These are phyloP conservation scores for Astraeus odoratus DNA, from an alignment of 768 basidiomycete species.

Conservation along the genomic window DNA sequence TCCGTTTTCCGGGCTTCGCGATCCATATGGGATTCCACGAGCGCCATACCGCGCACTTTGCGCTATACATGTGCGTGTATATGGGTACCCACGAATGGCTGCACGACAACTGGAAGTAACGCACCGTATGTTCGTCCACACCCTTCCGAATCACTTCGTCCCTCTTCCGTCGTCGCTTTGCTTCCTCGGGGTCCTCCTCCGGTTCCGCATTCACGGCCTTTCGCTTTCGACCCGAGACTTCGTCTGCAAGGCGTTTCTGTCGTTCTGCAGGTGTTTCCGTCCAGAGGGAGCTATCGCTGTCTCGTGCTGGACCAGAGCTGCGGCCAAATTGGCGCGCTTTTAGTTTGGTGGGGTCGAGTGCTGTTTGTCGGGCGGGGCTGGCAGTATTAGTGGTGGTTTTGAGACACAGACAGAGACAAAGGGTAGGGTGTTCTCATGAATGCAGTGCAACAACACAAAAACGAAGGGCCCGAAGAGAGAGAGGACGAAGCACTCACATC, in stretches of 20 bases:
- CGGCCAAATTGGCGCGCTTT: conserved; percentile 77
- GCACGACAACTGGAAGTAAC: conserved; percentile 19
- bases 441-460: not conserved
- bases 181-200: conserved; percentile 31
- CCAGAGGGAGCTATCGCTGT: conserved; percentile 70
- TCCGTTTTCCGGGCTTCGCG: conserved; percentile 30
- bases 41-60: conserved; percentile 44
- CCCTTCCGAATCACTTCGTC: conserved; percentile 65
- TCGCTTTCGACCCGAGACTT: conserved; percentile 87
- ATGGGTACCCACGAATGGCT: not conserved
- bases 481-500: not conserved
- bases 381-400: not conserved
- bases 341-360: conserved; percentile 81
- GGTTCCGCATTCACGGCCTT: conserved; percentile 50
- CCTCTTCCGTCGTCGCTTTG: conserved; percentile 48
- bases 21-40: conserved; percentile 47
- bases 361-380: conserved; percentile 30
- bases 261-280: conserved; percentile 95
- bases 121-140: conserved; percentile 76
- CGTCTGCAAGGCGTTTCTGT: conserved; percentile 87
- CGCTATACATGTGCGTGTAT: conserved; percentile 23
- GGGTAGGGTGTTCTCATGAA: too few species aligned
- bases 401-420: not conserved
- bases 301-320: conserved; percentile 34
- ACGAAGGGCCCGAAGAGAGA: not conserved